Conservation (phyloP, 768 basidiomycete species). For the Tylopilus sp. region DNA sequence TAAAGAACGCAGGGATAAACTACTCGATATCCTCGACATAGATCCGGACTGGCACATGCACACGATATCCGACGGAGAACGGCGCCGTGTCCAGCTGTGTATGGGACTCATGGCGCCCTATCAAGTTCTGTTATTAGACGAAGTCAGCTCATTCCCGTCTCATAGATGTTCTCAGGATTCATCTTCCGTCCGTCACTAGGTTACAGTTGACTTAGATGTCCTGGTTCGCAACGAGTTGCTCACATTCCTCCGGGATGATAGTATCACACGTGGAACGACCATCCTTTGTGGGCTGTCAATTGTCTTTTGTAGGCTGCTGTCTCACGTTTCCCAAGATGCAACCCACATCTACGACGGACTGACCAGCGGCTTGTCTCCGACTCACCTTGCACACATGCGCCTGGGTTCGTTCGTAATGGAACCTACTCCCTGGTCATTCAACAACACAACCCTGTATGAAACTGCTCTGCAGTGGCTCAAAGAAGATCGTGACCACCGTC, state of each 20-base stretch:
- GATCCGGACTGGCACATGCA: constrained; percentile 98
- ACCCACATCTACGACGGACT: constrained; percentile 98
- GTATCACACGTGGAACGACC: constrained; percentile 75
- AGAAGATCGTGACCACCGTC: constrained; percentile 71
- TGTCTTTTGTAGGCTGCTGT: background rate
- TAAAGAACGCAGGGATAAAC: constrained; percentile 78
- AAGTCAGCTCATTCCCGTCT: constrained; percentile 46
- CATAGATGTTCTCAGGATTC: background rate
- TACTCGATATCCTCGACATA: constrained; percentile 91
- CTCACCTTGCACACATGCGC: constrained; percentile 89
- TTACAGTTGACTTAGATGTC: constrained; percentile 96
- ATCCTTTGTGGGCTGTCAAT: constrained; percentile 64
- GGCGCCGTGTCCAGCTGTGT: constrained; percentile 88
- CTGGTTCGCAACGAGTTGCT: constrained; percentile 92
- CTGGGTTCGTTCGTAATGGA: constrained; percentile 69
- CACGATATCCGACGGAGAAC: constrained; percentile 92
- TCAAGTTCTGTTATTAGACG: constrained; percentile 91
- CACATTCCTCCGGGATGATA: constrained; percentile 80
- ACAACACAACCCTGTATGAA: constrained; percentile 48
- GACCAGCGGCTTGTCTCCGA: constrained; percentile 68
- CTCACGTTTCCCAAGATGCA: constrained; percentile 55
- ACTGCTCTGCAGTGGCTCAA: constrained; percentile 85
- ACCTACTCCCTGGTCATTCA: constrained; percentile 70
- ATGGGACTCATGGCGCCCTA: constrained; percentile 95
- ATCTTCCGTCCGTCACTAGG: constrained; percentile 40